A percentile compares a stretch with the other conserved stretches of the same genome.
phyloP scores from a whole-genome alignment of 1,284 basidiomycete genomes.

The Vanrija pseudolonga region DNA sequence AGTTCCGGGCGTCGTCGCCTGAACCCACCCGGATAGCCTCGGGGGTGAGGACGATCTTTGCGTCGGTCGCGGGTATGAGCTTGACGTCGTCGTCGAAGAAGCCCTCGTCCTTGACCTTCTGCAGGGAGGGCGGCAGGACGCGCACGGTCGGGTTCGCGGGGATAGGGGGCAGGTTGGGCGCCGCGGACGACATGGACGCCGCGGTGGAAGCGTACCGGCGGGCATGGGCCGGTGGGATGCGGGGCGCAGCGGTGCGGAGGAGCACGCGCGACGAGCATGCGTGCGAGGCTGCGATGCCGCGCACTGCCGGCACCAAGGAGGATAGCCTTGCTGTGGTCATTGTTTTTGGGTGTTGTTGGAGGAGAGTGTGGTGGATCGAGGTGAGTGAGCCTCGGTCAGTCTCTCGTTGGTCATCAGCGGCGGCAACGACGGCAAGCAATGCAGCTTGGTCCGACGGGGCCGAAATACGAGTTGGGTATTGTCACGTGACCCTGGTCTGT shows the following conservation, averaged over 20 bases:
- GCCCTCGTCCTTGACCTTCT: conserved; percentile 43
- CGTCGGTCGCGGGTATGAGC: conserved; percentile 36
- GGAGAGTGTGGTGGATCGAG: not conserved
- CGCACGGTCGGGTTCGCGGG: conserved; percentile 7
- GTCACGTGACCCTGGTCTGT: no score
- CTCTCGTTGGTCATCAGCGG: no score
- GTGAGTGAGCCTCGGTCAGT: not conserved
- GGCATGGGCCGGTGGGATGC: not conserved
- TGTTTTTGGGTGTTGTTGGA: no score
- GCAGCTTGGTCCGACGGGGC: no score
- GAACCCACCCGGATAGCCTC: conserved; percentile 38
- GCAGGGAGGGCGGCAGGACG: conserved; percentile 36
- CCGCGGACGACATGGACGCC: not conserved
- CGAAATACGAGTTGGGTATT: no score
- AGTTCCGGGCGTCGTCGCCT: no score
- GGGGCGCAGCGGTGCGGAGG: not conserved
- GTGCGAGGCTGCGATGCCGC: not conserved
- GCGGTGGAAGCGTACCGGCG: conserved; percentile 2
- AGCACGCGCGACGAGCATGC: not conserved
- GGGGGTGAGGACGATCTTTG: conserved; percentile 37
- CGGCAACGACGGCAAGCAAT: no score
- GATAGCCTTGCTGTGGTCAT: not conserved
- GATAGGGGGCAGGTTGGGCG: conserved; percentile 4
- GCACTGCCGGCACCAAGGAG: not conserved
- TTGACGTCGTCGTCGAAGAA: conserved; percentile 42